Base-by-base conservation (phyloP, 1,139 yeast genomes). In the Pneumocystis sp. region DNA sequence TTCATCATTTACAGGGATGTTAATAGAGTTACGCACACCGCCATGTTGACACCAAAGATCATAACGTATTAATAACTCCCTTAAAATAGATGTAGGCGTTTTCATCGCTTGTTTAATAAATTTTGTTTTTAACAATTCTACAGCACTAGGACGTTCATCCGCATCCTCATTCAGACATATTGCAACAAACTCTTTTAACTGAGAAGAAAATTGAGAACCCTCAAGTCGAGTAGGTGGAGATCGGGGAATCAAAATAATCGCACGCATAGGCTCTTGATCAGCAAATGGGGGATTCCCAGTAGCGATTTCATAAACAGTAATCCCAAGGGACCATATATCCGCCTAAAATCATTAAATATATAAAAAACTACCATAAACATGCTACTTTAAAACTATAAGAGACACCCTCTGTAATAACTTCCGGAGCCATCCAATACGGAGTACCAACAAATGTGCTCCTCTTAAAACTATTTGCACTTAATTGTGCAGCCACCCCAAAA, bases 391-490 rank as follows among this genome's bases (percentile, higher is more conserved):
- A 83, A 71, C 89, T 88, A 74, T 89, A 89, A 1, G 86, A 80
- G 29, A 87, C 87, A 42, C 98, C 98, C 74, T 93, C 97, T 73
- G 91, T 83, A 61, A 93, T 93, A 35, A 93, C 98, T 74, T 93
- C 98, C 0, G 98, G 98, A 0, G 98, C 98, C 99, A 95, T 95
- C 99, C 99, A 95, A 74, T 91, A 95, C 0, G 98, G 98, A 0
- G 99, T 95, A 5, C 99, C 99, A 0, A 96, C 97, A 83, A 93
- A 90, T 0, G 98, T 93, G 60, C 93, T 89, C 72, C 98, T 81
- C 73, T 91, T 87, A 63, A 85, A 76, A 42, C 85, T 85, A 59
- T 85, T 83, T n/a, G 91, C 81, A 0, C 95, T 83, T 57, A 91
- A 79, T 74, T 89, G 95, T 1, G 97, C 97, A 0, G 98, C 97